Conservation (phyloP, 345 rosid genomes). For the Eucalyptus lansdowneana region DNA sequence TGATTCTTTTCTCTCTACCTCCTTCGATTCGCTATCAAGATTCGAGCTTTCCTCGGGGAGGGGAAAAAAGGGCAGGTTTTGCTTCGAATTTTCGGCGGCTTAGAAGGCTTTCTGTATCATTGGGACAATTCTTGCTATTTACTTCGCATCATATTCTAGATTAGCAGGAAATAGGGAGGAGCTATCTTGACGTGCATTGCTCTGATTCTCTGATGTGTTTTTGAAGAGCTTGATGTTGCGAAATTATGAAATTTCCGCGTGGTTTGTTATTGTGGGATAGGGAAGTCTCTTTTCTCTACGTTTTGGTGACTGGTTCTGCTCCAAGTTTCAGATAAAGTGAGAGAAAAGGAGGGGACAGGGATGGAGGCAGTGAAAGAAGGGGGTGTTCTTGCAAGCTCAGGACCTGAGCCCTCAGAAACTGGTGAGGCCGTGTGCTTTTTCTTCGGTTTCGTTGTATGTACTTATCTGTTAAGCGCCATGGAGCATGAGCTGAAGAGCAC, state of each 20-base stretch:
- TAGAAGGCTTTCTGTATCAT: neutral
- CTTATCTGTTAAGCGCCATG: neutral
- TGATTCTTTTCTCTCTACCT: neutral
- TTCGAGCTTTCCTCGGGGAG: neutral
- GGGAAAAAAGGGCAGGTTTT: neutral
- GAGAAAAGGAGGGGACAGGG: neutral
- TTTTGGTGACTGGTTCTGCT: neutral
- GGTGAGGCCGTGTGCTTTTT: conserved; percentile 1
- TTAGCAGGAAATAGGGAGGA: neutral
- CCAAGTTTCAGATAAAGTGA: neutral
- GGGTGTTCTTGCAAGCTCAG: conserved; percentile 3
- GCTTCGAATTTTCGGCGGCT: neutral
- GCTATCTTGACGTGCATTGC: neutral
- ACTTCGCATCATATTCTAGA: neutral
- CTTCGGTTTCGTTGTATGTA: neutral
- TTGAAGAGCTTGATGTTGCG: neutral
- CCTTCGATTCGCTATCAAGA: neutral
- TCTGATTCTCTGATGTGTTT: neutral
- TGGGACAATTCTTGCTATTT: neutral
- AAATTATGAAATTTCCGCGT: neutral
- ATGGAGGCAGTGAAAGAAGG: conserved; percentile 10
- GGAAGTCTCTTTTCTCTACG: neutral
- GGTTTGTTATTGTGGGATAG: neutral
- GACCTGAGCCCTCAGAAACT: neutral
- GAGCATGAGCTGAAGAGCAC: neutral